A percentile compares a stretch with the other conserved stretches of the same genome.
Evolutionary conservation across 1,139 yeast species (phyloP).

Genomic region (Entelexis sorbosivorans): DNA sequence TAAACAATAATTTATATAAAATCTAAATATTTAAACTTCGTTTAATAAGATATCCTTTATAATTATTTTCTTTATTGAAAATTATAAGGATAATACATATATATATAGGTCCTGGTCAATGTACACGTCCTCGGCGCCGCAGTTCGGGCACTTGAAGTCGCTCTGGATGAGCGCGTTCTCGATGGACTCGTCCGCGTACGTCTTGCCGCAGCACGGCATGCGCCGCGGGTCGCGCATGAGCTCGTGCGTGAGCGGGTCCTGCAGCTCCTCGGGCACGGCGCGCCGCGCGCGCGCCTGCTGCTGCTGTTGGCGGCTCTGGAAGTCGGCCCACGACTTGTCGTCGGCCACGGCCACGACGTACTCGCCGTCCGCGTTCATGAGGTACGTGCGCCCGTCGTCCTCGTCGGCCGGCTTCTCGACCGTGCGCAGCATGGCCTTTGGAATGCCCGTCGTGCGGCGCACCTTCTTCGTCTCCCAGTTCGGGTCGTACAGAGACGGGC

Average conservation of each 20-base stretch:
- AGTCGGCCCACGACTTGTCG: conserved; percentile 79
- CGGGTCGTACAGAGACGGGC: conserved; percentile 90
- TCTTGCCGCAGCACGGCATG: conserved; percentile 69
- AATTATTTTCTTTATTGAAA: too few relatives aligned
- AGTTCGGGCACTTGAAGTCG: conserved; percentile 86
- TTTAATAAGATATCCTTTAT: too few relatives aligned
- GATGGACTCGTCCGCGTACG: conserved; percentile 49
- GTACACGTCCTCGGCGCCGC: conserved; percentile 61
- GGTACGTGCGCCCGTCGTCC: conserved; percentile 61
- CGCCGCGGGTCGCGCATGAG: conserved; percentile 63
- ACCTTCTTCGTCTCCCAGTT: conserved; percentile 86
- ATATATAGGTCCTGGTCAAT: too few relatives aligned
- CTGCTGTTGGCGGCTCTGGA: conserved; percentile 41
- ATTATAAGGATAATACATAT: too few relatives aligned
- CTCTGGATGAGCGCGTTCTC: conserved; percentile 68
- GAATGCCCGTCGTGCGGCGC: conserved; percentile 93
- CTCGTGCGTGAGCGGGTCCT: conserved; percentile 50
- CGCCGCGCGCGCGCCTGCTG: conserved; percentile 42
- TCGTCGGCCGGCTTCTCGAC: conserved; percentile 45
- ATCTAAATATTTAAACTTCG: too few relatives aligned
- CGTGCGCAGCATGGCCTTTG: conserved; percentile 79
- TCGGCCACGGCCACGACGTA: conserved; percentile 94
- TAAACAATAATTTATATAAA: too few relatives aligned
- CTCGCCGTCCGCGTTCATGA: conserved; percentile 91
- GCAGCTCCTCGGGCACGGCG: conserved; percentile 46